Evolutionary conservation across 148 eudicot genomes (phyloP).

Genomic region (Rhododendron mucronatum): DNA sequence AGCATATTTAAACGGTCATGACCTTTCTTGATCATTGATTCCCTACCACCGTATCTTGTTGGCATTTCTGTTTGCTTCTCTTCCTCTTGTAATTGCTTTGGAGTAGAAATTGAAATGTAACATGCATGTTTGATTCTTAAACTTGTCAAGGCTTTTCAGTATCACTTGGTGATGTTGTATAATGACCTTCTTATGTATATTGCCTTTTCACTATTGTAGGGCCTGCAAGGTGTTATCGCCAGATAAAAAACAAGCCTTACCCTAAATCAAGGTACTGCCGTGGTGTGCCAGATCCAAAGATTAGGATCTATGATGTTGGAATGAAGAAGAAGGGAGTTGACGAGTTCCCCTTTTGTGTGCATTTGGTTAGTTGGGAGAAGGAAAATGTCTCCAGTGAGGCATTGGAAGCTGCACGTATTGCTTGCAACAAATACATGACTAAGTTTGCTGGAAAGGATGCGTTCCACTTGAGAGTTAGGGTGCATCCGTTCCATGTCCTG

Average conservation of each 20-base stretch:
- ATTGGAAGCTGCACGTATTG: slow-evolving; percentile 56
- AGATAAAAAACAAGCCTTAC: slow-evolving; percentile 51
- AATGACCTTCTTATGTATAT: background rate
- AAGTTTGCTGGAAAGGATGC: slow-evolving; percentile 61
- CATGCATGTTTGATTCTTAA: background rate
- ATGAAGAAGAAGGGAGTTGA: slow-evolving; percentile 57
- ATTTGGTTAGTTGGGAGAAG: slow-evolving; percentile 53
- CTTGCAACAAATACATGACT: slow-evolving; percentile 62
- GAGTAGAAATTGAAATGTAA: background rate
- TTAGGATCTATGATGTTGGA: slow-evolving; percentile 53
- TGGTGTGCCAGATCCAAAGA: slow-evolving; percentile 56
- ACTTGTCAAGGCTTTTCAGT: background rate
- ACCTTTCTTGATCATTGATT: background rate
- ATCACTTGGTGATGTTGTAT: background rate
- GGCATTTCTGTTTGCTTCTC: background rate
- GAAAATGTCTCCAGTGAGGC: slow-evolving; percentile 58
- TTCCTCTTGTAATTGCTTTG: background rate
- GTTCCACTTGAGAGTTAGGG: slow-evolving; percentile 55
- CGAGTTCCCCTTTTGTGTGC: slow-evolving; percentile 55
- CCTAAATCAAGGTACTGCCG: slow-evolving; percentile 50
- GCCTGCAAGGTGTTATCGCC: slow-evolving; percentile 58
- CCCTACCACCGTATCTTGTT: background rate
- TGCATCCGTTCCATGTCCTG: slow-evolving; percentile 62
- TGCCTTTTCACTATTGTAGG: slow-evolving; percentile 18
- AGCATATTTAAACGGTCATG: no score